These are phyloP conservation scores for Pelargonium cotyledonis DNA, from an alignment of 441 rosid genomes.

Conservation along the genomic window DNA sequence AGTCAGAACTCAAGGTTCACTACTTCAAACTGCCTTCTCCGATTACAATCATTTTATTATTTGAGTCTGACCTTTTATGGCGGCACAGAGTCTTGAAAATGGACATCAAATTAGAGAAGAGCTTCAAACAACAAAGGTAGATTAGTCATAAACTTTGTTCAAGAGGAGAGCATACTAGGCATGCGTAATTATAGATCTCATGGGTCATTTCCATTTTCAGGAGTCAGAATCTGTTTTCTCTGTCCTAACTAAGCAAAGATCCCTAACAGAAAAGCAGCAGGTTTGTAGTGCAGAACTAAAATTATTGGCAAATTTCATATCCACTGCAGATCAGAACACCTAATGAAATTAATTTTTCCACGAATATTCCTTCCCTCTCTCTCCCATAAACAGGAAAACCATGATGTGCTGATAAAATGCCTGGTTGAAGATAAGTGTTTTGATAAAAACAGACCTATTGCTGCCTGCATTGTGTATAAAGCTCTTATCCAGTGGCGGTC, in stretches of 20 bases:
- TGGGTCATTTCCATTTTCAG: constrained; percentile 31
- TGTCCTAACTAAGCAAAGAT: constrained; percentile 42
- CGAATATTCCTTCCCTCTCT: constrained; percentile 8
- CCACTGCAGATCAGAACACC: neutral
- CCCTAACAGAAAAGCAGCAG: constrained; percentile 56
- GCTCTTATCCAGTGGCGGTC: constrained; percentile 66
- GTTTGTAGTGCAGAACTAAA: constrained; percentile 27
- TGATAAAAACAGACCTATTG: constrained; percentile 41
- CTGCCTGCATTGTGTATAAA: constrained; percentile 56
- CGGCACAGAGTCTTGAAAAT: too few relatives aligned
- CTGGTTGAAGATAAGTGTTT: constrained; percentile 43
- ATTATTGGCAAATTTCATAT: neutral
- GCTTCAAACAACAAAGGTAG: constrained; percentile 35
- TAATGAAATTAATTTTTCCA: neutral
- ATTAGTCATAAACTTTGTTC: constrained; percentile 10
- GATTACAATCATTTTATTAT: too few relatives aligned
- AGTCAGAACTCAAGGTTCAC: constrained; percentile 32
- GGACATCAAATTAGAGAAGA: constrained; percentile 29
- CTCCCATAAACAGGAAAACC: constrained; percentile 47
- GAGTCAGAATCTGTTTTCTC: constrained; percentile 32
- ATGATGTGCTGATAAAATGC: constrained; percentile 49
- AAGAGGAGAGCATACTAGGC: constrained; percentile 4
- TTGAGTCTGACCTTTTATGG: too few relatives aligned
- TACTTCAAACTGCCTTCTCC: neutral
- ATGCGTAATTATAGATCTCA: constrained; percentile 6